Base-by-base conservation (phyloP, 2,329 filamentous ascomycete genomes). In the Myrmaecium sp. region DNA sequence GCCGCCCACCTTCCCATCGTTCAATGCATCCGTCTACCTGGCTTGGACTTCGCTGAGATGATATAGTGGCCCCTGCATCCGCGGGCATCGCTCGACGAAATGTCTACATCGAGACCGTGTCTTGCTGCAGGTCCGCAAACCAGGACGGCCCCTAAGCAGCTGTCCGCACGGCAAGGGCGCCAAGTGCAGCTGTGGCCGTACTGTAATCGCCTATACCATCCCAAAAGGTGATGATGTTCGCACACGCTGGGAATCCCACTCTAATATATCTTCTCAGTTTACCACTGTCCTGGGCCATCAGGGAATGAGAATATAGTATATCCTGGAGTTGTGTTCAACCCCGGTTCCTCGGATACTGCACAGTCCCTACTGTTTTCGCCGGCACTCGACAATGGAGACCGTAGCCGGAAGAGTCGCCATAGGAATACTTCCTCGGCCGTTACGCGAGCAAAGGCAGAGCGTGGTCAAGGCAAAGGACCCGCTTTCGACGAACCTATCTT, bases 11-110 rank as follows among this genome's bases (percentile, higher is more conserved):
- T n/a, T n/a, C n/a, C n/a, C n/a, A n/a, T n/a, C n/a, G n/a, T n/a
- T n/a, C n/a, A n/a, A n/a, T n/a, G n/a, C n/a, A n/a, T n/a, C n/a
- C n/a, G n/a, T n/a, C n/a, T n/a, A n/a, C n/a, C n/a, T n/a, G n/a
- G n/a, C n/a, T n/a, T n/a, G n/a, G n/a, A n/a, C n/a, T n/a, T n/a
- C n/a, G n/a, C n/a, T n/a, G n/a, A n/a, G n/a, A n/a, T n/a, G n/a
- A n/a, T 37, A 18, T 39, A 80, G 74, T 51, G 69, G 69, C 59
- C 74, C 74, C 43, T 80, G 75, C 47, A 80, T 80, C 39, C 70
- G 74, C 42, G 75, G 75, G 30, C 75, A 81, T 49, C 70, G 75
- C 40, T 80, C 75, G 16, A 78, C 74, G 27, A 78, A 76, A 57
- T 81, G 75, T 49, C 72, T 66, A 25, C 75, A 81, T 33, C 61